phyloP scores from a whole-genome alignment of 805 yeast genomes.

The Saccharomycopsis amapae region DNA sequence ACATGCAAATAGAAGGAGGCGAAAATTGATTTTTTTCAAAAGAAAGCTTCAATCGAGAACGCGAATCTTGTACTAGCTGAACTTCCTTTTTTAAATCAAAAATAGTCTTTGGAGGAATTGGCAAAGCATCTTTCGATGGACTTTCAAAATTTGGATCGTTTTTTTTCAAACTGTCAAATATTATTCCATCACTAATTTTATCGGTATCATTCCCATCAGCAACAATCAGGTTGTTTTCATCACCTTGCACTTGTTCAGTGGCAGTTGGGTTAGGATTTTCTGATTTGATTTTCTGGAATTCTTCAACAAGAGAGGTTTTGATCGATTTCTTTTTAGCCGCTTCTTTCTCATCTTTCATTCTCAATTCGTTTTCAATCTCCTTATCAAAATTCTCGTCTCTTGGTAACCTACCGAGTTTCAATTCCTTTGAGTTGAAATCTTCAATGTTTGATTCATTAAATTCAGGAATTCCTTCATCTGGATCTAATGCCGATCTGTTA shows the following conservation, averaged over 20 bases:
- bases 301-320: constrained; percentile 50
- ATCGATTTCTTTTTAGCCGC: constrained; percentile 32
- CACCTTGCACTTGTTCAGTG: not conserved
- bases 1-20: constrained; percentile 94
- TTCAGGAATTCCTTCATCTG: constrained; percentile 36
- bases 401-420: constrained; percentile 79
- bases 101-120: constrained; percentile 79
- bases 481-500: constrained; percentile 41
- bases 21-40: constrained; percentile 47
- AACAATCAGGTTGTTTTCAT: not conserved
- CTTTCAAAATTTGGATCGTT: constrained; percentile 43
- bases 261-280: constrained; percentile 27
- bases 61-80: constrained; percentile 70
- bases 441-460: constrained; percentile 38
- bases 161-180: constrained; percentile 29
- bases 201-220: not conserved
- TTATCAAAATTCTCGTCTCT: constrained; percentile 75
- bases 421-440: constrained; percentile 60
- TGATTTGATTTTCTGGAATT: constrained; percentile 52
- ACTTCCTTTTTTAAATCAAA: constrained; percentile 76
- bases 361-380: constrained; percentile 79
- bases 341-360: constrained; percentile 66
- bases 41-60: constrained; percentile 51
- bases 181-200: constrained; percentile 24
- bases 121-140: constrained; percentile 69